A percentile compares a stretch with the other conserved stretches of the same genome.
These are phyloP conservation scores for Hericium coralloides DNA, from an alignment of 768 basidiomycete species.

Conservation along the genomic window DNA sequence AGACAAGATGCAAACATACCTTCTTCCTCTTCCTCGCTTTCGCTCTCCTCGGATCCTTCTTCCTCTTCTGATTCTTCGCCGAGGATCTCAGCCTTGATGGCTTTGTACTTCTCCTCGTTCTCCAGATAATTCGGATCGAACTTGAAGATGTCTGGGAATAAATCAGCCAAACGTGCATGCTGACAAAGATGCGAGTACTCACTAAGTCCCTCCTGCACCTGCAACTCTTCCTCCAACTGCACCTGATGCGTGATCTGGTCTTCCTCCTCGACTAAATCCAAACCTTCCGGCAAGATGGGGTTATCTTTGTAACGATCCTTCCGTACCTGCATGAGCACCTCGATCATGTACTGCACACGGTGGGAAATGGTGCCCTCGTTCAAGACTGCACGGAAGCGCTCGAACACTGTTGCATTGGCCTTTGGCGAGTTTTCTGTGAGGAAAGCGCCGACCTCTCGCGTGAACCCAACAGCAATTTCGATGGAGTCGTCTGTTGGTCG, in stretches of 20 bases:
- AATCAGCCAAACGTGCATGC: conserved; percentile 5
- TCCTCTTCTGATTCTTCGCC: conserved; percentile 79
- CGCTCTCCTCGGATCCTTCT: conserved; percentile 48
- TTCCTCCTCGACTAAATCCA: conserved; percentile 96
- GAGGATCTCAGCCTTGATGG: conserved; percentile 88
- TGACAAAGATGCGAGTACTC: conserved; percentile 24
- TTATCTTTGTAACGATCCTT: conserved; percentile 99
- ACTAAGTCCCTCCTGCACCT: conserved; percentile 94
- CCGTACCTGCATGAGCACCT: conserved; percentile 97
- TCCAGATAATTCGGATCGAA: conserved; percentile 78
- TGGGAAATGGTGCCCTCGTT: conserved; percentile 95
- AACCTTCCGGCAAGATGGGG: conserved; percentile 84
- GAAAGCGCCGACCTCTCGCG: conserved; percentile 95
- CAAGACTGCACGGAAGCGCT: conserved; percentile 92
- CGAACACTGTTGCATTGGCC: conserved; percentile 90
- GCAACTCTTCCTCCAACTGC: conserved; percentile 85
- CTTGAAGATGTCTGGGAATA: conserved; percentile 81
- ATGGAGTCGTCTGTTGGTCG: conserved; percentile 96
- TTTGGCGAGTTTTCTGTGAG: conserved; percentile 90
- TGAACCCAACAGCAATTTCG: conserved; percentile 96
- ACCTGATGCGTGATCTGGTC: conserved; percentile 96
- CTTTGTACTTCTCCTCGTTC: conserved; percentile 90
- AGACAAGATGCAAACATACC: conserved; percentile 25
- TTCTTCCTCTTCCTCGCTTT: conserved; percentile 51
- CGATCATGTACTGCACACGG: conserved; percentile 98